A percentile compares a stretch with the other conserved stretches of the same genome.
Evolutionary conservation across 2,329 filamentous ascomycete species (phyloP).

Genomic region (Leptographium procerum): DNA sequence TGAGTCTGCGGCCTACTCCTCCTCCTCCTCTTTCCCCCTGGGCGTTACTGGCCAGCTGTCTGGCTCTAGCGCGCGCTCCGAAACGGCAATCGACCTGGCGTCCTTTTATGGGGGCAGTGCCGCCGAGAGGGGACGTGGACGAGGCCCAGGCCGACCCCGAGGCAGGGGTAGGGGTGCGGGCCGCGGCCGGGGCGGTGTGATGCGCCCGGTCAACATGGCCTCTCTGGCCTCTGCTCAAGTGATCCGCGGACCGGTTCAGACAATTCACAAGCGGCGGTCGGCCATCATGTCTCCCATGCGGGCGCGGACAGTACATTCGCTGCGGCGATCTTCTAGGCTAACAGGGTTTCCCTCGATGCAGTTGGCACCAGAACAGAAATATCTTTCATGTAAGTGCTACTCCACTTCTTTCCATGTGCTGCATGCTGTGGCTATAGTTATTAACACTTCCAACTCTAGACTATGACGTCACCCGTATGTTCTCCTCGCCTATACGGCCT

Average conservation of each 20-base stretch:
- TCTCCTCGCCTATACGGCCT: not conserved
- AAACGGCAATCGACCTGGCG: not conserved
- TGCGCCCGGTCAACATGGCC: not conserved
- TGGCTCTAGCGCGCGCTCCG: not conserved
- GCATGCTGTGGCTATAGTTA: too few species aligned
- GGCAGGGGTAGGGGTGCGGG: not conserved
- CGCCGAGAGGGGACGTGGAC: not conserved
- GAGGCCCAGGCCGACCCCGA: not conserved
- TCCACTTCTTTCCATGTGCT: not conserved
- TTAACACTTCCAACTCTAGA: constrained; percentile 17
- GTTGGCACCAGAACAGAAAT: constrained; percentile 27
- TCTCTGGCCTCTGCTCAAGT: not conserved
- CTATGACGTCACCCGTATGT: constrained; percentile 22
- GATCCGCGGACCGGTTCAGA: not conserved
- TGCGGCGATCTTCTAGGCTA: constrained; percentile 9
- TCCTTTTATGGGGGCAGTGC: not conserved
- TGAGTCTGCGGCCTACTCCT: not conserved
- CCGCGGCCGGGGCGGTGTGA: not conserved
- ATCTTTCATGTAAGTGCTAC: constrained; percentile 20
- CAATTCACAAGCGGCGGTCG: not conserved
- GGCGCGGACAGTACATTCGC: not conserved
- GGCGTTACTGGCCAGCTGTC: not conserved
- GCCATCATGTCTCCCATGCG: not conserved
- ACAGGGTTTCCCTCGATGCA: constrained; percentile 11
- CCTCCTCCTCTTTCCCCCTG: not conserved